Evolutionary conservation across 176 grass and related monocot species (phyloP).

Genomic region (Hordeum marinum): DNA sequence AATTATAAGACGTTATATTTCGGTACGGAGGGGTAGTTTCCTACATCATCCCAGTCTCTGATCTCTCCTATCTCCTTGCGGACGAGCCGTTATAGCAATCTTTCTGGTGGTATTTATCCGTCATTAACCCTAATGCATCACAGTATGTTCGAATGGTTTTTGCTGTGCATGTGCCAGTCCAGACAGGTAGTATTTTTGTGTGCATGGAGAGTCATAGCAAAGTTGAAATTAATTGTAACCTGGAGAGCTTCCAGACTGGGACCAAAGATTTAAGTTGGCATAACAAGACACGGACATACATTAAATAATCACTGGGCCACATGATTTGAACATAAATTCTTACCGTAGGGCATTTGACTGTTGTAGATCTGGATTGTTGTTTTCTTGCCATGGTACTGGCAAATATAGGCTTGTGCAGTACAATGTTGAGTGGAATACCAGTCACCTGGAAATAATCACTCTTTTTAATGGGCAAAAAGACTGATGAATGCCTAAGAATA

Average conservation of each 20-base stretch:
- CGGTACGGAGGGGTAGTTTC: too few relatives aligned
- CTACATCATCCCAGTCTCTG: too few relatives aligned
- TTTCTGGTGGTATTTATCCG: too few relatives aligned
- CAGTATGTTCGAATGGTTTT: too few relatives aligned
- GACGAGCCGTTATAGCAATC: too few relatives aligned
- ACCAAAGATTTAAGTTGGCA: neutral
- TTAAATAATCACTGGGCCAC: neutral
- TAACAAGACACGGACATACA: neutral
- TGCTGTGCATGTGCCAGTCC: too few relatives aligned
- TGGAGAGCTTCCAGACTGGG: neutral
- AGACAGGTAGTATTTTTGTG: too few relatives aligned
- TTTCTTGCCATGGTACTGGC: neutral
- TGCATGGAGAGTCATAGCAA: neutral
- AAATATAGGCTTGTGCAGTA: slow-evolving; percentile 20
- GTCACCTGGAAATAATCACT: slow-evolving; percentile 31
- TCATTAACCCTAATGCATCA: too few relatives aligned
- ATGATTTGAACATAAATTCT: slow-evolving; percentile 7
- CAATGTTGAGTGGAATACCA: slow-evolving; percentile 31
- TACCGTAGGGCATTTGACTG: slow-evolving; percentile 28
- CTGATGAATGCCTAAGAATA: slow-evolving; percentile 28
- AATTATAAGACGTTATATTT: too few relatives aligned
- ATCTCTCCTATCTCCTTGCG: too few relatives aligned
- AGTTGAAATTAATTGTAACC: neutral
- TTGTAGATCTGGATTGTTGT: neutral
- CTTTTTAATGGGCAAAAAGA: slow-evolving; percentile 47